phyloP scores from a whole-genome alignment of 164 flowering plant species.

The Stephania cephalantha region DNA sequence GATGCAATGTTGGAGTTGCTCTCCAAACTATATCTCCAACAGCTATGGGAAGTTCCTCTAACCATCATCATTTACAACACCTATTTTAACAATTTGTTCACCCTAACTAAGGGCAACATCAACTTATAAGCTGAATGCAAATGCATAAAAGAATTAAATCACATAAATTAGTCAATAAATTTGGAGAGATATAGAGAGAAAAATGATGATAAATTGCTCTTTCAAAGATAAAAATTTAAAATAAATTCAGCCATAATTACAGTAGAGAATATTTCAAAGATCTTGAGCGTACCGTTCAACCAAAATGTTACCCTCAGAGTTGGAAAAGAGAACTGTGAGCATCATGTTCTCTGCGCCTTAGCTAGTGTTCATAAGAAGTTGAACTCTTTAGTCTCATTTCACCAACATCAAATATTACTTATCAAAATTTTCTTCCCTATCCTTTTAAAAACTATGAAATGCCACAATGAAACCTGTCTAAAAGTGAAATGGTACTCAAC shows the following conservation, averaged over 20 bases:
- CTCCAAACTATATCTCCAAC: not conserved
- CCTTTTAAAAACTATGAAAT: too few relatives aligned
- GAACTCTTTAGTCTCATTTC: too few relatives aligned
- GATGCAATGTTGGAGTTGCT: not conserved
- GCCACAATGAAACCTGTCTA: too few relatives aligned
- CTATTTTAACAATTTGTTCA: not conserved
- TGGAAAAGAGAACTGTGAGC: conserved; percentile 38
- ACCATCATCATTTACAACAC: not conserved
- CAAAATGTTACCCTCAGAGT: conserved; percentile 35
- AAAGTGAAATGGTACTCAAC: too few relatives aligned
- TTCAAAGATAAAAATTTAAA: not conserved
- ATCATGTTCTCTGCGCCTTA: conserved; percentile 18
- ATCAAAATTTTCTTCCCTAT: too few relatives aligned
- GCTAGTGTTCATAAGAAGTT: too few relatives aligned
- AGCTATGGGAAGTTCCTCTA: not conserved
- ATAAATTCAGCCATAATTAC: not conserved
- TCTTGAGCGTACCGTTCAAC: conserved; percentile 25
- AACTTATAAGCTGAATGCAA: not conserved
- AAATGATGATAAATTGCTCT: not conserved
- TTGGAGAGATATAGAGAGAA: not conserved
- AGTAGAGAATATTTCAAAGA: not conserved
- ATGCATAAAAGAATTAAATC: not conserved
- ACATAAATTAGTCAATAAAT: not conserved
- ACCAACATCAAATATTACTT: too few relatives aligned
- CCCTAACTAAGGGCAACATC: not conserved